Evolutionary conservation across 1,284 basidiomycete genomes (phyloP).

Genomic region (Ceratobasidium sp.): DNA sequence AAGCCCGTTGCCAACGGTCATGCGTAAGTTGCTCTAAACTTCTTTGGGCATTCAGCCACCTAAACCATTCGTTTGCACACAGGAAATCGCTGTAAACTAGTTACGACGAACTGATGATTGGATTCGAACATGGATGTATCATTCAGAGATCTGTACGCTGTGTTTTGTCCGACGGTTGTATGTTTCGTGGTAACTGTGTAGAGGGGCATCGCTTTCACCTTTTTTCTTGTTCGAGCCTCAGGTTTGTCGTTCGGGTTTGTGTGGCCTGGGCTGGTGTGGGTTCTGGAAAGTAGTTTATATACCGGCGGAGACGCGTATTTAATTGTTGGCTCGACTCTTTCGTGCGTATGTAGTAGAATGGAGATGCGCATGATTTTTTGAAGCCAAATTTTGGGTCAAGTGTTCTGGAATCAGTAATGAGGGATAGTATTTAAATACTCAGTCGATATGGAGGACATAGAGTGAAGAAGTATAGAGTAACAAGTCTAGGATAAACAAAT

Average conservation of each 20-base stretch:
- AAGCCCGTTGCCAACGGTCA: conserved; percentile 37
- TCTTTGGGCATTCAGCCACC: not conserved
- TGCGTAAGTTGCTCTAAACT: conserved; percentile 18
- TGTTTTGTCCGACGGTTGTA: conserved; percentile 42
- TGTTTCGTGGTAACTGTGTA: not conserved
- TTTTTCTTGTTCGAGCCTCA: conserved; percentile 29
- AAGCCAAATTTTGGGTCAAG: conserved; percentile 11
- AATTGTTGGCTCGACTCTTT: conserved; percentile 15
- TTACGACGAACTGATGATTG: conserved; percentile 20
- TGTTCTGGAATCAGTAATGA: no score
- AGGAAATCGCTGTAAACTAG: conserved; percentile 41
- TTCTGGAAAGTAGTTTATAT: conserved; percentile 42
- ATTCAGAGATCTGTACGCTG: conserved; percentile 29
- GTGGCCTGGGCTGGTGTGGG: conserved; percentile 7
- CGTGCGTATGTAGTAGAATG: conserved; percentile 27
- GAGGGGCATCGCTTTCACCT: conserved; percentile 24
- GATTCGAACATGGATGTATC: conserved; percentile 41
- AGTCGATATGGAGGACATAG: conserved; percentile 7
- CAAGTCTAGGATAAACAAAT: not conserved
- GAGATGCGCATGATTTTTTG: conserved; percentile 36
- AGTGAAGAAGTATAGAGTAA: not conserved
- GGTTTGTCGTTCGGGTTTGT: conserved; percentile 17
- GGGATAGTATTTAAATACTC: conserved; percentile 11
- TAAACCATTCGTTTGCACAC: not conserved
- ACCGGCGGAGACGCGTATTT: conserved; percentile 40